These are phyloP conservation scores for Nephelium lappaceum DNA, from an alignment of 345 rosid species.

Conservation along the genomic window DNA sequence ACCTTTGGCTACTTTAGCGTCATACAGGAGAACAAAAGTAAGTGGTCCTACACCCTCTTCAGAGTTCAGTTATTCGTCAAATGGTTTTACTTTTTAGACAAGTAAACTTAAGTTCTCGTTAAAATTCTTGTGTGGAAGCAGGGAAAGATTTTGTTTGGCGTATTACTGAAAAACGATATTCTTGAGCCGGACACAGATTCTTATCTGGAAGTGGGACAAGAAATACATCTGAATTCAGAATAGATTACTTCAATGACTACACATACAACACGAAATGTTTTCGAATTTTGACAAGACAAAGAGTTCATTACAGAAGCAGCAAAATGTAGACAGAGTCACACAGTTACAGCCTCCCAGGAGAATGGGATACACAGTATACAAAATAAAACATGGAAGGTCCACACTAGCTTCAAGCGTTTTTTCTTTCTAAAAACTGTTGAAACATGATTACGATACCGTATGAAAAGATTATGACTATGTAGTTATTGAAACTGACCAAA, in stretches of 20 bases:
- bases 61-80: not conserved
- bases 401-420: not conserved
- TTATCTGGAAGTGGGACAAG: conserved; percentile 69
- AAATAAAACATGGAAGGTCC: not conserved
- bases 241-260: not conserved
- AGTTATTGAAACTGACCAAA: not conserved
- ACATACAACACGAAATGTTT: not conserved
- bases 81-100: not conserved
- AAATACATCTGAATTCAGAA: conserved; percentile 43
- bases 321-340: not conserved
- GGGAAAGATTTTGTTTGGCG: conserved; percentile 93
- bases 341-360: not conserved
- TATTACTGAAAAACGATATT: conserved; percentile 51
- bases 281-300: not conserved
- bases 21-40: conserved; percentile 90
- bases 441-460: not conserved
- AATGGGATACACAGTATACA: not conserved
- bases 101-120: not conserved
- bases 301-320: not conserved
- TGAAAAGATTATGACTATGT: not conserved
- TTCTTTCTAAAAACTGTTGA: not conserved
- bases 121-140: conserved; percentile 35
- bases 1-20: conserved; percentile 80
- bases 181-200: conserved; percentile 29
- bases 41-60: not conserved